phyloP scores from a whole-genome alignment of 2,329 filamentous ascomycete genomes.

The Aspergillus vadensis region DNA sequence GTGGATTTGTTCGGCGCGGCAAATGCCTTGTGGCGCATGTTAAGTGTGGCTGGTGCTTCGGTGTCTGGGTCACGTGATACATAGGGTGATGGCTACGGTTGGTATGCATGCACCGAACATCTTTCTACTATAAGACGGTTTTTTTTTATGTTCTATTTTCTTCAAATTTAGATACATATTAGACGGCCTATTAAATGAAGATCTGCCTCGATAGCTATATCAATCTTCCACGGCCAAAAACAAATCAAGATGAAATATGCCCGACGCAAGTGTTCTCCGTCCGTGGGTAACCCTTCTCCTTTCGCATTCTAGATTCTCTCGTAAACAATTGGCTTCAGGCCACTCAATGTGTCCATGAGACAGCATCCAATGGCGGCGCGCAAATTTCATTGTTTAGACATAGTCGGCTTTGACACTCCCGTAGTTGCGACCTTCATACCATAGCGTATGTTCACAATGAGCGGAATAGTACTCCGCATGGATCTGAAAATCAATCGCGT shows the following conservation, averaged over 20 bases:
- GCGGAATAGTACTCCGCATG: constrained; percentile 24
- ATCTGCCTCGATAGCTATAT: not conserved
- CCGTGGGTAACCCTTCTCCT: not conserved
- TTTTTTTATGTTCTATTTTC: not conserved
- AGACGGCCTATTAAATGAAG: not conserved
- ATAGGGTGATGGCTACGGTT: not conserved
- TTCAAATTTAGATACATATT: not conserved
- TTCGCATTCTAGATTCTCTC: no score
- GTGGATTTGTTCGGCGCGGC: constrained; percentile 44
- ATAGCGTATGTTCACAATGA: constrained; percentile 25
- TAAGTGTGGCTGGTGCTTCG: constrained; percentile 33
- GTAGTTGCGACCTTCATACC: constrained; percentile 20
- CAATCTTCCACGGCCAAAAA: no score
- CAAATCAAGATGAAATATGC: not conserved
- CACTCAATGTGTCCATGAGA: no score
- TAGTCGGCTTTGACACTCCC: constrained; percentile 25
- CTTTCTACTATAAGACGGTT: not conserved
- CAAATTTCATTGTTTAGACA: no score
- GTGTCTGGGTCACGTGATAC: constrained; percentile 19
- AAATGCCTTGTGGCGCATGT: constrained; percentile 36
- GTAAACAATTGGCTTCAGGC: no score
- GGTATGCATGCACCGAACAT: not conserved
- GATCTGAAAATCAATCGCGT: constrained; percentile 21
- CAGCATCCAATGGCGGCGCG: no score
- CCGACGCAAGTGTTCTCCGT: not conserved